Base-by-base conservation (phyloP, 306 rosid genomes). In the Rosa lucieae region DNA sequence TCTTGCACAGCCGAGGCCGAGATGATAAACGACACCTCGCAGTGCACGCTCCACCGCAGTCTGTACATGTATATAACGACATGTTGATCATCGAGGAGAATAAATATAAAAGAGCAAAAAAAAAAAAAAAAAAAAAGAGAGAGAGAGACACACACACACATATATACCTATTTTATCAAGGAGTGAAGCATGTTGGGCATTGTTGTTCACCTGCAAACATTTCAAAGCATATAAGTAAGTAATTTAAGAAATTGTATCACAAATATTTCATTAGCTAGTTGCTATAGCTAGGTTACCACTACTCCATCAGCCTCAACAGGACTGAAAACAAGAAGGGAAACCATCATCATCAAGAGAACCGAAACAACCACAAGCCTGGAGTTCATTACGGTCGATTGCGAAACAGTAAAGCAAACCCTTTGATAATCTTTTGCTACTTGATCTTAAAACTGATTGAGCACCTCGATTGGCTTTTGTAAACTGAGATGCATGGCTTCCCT, bases 321-420 rank as follows among this genome's bases (percentile, higher is more conserved):
- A 39, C 48, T 65, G 39, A 87, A 49, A 44, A 79, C 49, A 53
- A 88, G 59, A 2, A 84, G 73, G 80, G 72, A 74, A 52, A 87
- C 8, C 72, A 67, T 67, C 72, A 67, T 40, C 72, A 4, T 1
- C 81, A 89, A 76, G 15, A 87, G 77, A 26, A 87, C 20, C 44
- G 90, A 88, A 46, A 84, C 67, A 51, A 82, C 39, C 13, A 91
- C 70, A 66, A 79, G 72, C 85, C 85, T 89, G 39, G 85, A 80
- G 72, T 67, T 67, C 49, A 67, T 67, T 10, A 20, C 3, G 49
- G 40, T 67, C 29, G 26, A 39, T 39, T 26, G 14, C 8, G 2
- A 67, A 67, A 66, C 47, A 14, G 21, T 17, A 6, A 35, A 67
- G 5, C 3, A 6, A 35, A 10, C 21, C 20, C 10, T 52, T 52